Evolutionary conservation across 345 rosid genomes (phyloP), one percentile per base, ranked within the genome.

Genomic region (Isatis tinctoria): DNA sequence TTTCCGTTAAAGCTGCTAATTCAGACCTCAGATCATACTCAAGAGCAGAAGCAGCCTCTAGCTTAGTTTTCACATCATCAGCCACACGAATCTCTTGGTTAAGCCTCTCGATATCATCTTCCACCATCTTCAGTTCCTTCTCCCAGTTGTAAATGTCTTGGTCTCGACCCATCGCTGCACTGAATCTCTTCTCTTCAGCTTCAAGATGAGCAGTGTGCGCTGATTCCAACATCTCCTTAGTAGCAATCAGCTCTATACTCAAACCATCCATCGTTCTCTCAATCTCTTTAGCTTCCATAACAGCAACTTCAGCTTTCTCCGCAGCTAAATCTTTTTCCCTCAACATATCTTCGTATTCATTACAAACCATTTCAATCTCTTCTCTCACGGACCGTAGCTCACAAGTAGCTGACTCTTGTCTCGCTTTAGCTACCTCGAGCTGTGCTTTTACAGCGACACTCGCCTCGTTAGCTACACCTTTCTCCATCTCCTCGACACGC

Each of bases 361-460:
- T 79, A 24, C 54, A 65, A 69, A 92, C 72, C 32, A 86, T 64
- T 65, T 85, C 86, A 75, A 90, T 67, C 85, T 90, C 96, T 35
- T 88, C 88, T 61, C 80, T 92, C 48, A 90, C 90, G 4, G 88
- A 79, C 67, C 82, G 64, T 44, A 92, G 75, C 69, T 95, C 99
- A 20, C 83, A 40, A 74, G 87, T 76, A 1, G 97, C 97, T 10
- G 96, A 85, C 30, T 76, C 52, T 18, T 90, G 86, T 66, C 99
- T 87, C 32, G 86, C 85, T 83, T 81, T 87, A 60, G 99, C 99
- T 74, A 95, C 97, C 79, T 88, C 97, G 41, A 92, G 88, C 81
- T 95, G 97, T 4, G 91, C 80, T 87, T 87, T 92, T 33, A 97
- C 97, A 10, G 97, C 99, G 43, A 90, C 88, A 66, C 97, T 95